Conservation (phyloP, 2,329 filamentous ascomycete species). For the Achaetomium macrosporum region DNA sequence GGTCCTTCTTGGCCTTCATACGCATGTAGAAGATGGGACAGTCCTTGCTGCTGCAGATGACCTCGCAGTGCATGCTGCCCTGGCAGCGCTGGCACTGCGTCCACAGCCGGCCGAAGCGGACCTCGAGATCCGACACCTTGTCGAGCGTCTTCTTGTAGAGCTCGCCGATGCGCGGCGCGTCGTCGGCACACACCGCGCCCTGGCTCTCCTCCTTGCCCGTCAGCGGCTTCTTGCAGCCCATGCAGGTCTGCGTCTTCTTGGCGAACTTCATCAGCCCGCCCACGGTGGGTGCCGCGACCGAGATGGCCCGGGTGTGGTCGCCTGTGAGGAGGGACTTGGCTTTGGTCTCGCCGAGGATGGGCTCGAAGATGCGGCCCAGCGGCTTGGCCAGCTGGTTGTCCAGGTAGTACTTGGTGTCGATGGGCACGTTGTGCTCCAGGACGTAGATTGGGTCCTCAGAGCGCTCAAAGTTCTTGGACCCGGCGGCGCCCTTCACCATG, state of each 20-base stretch:
- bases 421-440: slow-evolving; percentile 93
- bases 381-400: slow-evolving; percentile 98
- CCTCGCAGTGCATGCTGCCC: slow-evolving; percentile 95
- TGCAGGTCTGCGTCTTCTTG: slow-evolving; percentile 96
- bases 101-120: slow-evolving; percentile 89
- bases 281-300: slow-evolving; percentile 82
- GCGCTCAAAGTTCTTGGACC: slow-evolving; percentile 92
- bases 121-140: slow-evolving; percentile 86
- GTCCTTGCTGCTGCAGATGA: slow-evolving; percentile 93
- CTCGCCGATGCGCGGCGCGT: slow-evolving; percentile 78
- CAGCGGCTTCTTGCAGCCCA: slow-evolving; percentile 98
- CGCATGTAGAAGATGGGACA: slow-evolving; percentile 99
- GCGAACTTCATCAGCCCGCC: slow-evolving; percentile 98
- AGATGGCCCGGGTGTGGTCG: slow-evolving; percentile 91
- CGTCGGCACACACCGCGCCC: slow-evolving; percentile 85
- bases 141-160: slow-evolving; percentile 87
- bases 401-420: slow-evolving; percentile 97
- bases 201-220: slow-evolving; percentile 69
- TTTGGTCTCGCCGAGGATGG: slow-evolving; percentile 90
- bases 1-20: slow-evolving; percentile 99
- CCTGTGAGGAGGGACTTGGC: slow-evolving; percentile 80
- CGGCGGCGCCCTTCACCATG: slow-evolving; percentile 85
- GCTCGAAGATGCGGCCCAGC: slow-evolving; percentile 91
- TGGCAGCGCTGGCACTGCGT: slow-evolving; percentile 98
- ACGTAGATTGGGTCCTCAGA: slow-evolving; percentile 97